These are phyloP conservation scores for Colletotrichum lindemuthianum DNA, from an alignment of 2,329 filamentous ascomycete genomes.

Conservation along the genomic window DNA sequence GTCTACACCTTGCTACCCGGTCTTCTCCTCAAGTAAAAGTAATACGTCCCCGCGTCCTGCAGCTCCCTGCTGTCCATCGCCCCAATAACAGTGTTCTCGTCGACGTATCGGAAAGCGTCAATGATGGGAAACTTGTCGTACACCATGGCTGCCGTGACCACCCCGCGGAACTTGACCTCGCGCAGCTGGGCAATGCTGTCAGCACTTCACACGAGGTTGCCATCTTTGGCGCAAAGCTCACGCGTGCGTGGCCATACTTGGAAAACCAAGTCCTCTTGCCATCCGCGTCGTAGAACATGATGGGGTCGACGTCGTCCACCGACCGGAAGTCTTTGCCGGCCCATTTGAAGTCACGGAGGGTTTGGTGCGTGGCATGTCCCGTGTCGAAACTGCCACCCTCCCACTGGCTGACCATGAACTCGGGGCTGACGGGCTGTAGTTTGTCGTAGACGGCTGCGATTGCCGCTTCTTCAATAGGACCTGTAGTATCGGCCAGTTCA, in stretches of 20 bases:
- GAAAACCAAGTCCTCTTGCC: conserved; percentile 30
- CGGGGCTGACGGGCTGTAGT: conserved; percentile 39
- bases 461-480: neutral
- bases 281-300: conserved; percentile 39
- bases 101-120: conserved; percentile 43
- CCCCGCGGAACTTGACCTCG: conserved; percentile 39
- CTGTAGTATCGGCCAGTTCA: neutral
- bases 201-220: neutral
- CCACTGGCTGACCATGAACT: conserved; percentile 44
- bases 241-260: conserved; percentile 31
- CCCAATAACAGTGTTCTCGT: conserved; percentile 40
- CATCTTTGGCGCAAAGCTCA: conserved; percentile 6
- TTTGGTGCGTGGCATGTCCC: conserved; percentile 38
- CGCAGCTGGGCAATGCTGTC: conserved; percentile 35
- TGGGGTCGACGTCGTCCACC: conserved; percentile 44
- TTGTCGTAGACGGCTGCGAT: conserved; percentile 32
- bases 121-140: conserved; percentile 45
- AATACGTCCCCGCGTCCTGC: conserved; percentile 37
- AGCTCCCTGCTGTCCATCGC: conserved; percentile 41
- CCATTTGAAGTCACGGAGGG: conserved; percentile 42
- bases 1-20: neutral
- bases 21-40: conserved; percentile 40
- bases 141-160: conserved; percentile 43
- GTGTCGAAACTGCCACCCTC: conserved; percentile 42
- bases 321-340: conserved; percentile 44